Evolutionary conservation across 306 rosid genomes (phyloP).

Genomic region (peach (Prunus persica)): Prunus_persica_NCBIv2 NC_034009.1:35828001-35828500

Average conservation of each 20-base stretch:
- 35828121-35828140: slow-evolving; percentile 3
- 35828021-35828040: neutral
- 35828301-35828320: slow-evolving; percentile 12
- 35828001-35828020: no score
- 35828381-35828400: neutral
- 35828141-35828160: neutral
- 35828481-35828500: no score
- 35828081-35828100: neutral
- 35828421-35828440: no score
- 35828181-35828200: slow-evolving; percentile 14
- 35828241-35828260: slow-evolving; percentile 16
- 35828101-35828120: slow-evolving; percentile 10
- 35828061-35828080: neutral
- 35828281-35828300: slow-evolving; percentile 28
- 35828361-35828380: neutral
- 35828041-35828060: neutral
- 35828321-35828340: slow-evolving; percentile 13
- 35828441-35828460: no score
- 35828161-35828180: neutral
- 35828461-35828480: no score
- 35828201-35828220: slow-evolving; percentile 15
- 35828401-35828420: neutral
- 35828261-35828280: slow-evolving; percentile 5
- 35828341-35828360: neutral
- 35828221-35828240: slow-evolving; percentile 21